Evolutionary conservation across 169 alveolate genomes (phyloP).

Genomic region (Blepharisma undulans): DNA sequence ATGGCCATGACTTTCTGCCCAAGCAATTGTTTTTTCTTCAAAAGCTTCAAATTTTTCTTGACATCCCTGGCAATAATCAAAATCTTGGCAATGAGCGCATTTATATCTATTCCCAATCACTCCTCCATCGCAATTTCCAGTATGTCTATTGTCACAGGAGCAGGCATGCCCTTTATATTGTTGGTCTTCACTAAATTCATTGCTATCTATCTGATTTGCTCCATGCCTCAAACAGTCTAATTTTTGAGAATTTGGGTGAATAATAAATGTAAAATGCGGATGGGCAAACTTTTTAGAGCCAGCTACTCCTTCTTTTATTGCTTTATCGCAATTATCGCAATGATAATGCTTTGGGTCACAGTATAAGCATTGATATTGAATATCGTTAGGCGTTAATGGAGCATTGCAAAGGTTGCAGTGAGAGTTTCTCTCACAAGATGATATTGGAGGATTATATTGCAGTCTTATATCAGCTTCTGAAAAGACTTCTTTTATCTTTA

Average conservation of each 20-base stretch:
- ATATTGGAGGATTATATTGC: neutral
- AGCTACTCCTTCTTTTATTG: neutral
- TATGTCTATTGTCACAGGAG: constrained; percentile 14
- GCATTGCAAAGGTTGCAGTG: neutral
- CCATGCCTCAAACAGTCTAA: neutral
- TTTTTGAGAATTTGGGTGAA: neutral
- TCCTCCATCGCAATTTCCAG: neutral
- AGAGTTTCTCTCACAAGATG: neutral
- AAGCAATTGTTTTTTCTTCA: neutral
- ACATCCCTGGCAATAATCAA: constrained; percentile 21
- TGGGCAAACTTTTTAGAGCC: constrained; percentile 21
- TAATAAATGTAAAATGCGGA: neutral
- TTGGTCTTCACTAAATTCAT: neutral
- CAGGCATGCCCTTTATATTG: neutral
- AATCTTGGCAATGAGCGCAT: constrained; percentile 41
- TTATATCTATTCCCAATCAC: constrained; percentile 28
- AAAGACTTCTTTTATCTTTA: constrained; percentile 5
- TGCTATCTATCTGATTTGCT: neutral
- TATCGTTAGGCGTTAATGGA: neutral
- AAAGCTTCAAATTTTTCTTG: neutral
- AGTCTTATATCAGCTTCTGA: neutral
- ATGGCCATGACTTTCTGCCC: neutral
- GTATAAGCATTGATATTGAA: constrained; percentile 9
- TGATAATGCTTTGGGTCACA: constrained; percentile 22
- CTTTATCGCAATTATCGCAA: constrained; percentile 13